Evolutionary conservation across 257 asterid genomes (phyloP), one percentile per base, ranked within the genome.

Genomic region (Henckelia pumila): DNA sequence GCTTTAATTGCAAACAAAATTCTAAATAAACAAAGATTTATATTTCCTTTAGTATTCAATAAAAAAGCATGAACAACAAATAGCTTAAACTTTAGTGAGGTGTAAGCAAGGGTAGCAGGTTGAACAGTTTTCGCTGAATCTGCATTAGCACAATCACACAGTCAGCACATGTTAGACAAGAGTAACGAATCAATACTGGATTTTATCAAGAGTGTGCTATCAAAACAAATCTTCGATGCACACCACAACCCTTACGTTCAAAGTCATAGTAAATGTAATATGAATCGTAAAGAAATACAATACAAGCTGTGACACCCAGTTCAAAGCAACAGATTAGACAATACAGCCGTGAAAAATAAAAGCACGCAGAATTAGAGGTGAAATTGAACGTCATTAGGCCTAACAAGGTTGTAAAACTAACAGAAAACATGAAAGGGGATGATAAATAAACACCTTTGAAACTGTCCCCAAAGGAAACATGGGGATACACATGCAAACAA

Each of bases 21-120:
- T 26, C 63, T 35, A 35, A 71, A 67, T 55, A 53, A 75, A 68
- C 67, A 64, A 76, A 47, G 22, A 61, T 24, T 74, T 69, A 53
- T 26, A 61, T 29, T 57, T 56, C 64, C 59, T 58, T 59, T 61
- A 72, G 19, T 67, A 58, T 58, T 72, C 61, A 69, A 64, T 29
- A 76, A 59, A 68, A 55, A 55, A 68, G 63, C 72, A 65, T 14
- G 33, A 56, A 72, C 30, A 21, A 61, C 53, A 22, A 68, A 49
- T 40, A 66, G 67, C 63, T 23, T 35, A 67, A 52, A 60, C 35
- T 44, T 49, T 52, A 64, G 37, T 26, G 58, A 50, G 62, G 53
- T 29, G 44, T 37, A 68, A 53, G 67, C 64, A 20, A 66, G 28
- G 30, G 32, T 35, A 56, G 75, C 59, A 61, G 47, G 68, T 26